These are phyloP conservation scores for Phytopythium delawarense DNA, from an alignment of 352 stramenopile species.

Conservation along the genomic window DNA sequence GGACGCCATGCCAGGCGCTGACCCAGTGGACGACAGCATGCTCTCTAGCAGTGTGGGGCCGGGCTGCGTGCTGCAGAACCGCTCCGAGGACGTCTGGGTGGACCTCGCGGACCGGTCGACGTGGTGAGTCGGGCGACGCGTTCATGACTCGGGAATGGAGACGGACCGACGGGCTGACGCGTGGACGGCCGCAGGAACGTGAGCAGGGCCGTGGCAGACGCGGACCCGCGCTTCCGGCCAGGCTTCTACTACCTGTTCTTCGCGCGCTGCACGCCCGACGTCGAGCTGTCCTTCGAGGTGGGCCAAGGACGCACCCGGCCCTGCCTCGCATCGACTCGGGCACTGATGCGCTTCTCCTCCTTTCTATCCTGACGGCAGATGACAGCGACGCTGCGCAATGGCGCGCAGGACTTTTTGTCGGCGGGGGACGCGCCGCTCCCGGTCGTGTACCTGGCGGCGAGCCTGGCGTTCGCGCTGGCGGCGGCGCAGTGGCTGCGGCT, in stretches of 20 bases:
- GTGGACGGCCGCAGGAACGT: constrained; percentile 23
- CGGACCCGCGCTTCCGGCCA: constrained; percentile 16
- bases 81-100: constrained; percentile 46
- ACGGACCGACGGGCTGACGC: too few species aligned
- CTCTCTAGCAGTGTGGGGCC: constrained; percentile 5
- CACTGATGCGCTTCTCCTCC: too few species aligned
- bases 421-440: constrained; percentile 82
- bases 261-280: constrained; percentile 62
- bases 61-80: constrained; percentile 45
- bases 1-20: constrained; percentile 16
- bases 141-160: neutral
- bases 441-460: constrained; percentile 79
- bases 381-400: constrained; percentile 79
- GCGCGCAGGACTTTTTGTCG: constrained; percentile 79
- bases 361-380: constrained; percentile 32
- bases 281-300: constrained; percentile 88
- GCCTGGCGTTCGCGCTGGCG: constrained; percentile 58
- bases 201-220: constrained; percentile 27
- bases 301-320: too few species aligned
- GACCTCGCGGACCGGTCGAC: constrained; percentile 52
- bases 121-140: constrained; percentile 19
- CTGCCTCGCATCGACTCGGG: too few species aligned
- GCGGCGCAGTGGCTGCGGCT: constrained; percentile 61
- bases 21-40: constrained; percentile 3
- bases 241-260: constrained; percentile 91